phyloP scores from a whole-genome alignment of 768 basidiomycete species.

The Trametes cinnabarina region DNA sequence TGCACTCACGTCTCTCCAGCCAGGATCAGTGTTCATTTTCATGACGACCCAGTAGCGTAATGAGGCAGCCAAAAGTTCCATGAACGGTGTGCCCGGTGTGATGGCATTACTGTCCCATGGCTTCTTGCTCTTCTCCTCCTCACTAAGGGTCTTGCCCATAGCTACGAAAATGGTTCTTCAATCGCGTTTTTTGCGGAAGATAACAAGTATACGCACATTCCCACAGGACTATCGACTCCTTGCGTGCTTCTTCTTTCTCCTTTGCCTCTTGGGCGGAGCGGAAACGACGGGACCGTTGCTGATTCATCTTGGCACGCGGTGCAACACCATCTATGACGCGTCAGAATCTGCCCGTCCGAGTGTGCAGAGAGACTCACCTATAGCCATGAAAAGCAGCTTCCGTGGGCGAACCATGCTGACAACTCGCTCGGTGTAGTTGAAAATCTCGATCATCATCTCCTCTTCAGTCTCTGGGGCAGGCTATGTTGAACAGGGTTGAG shows the following conservation, averaged over 20 bases:
- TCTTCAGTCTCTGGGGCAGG: constrained; percentile 97
- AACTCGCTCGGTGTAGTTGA: constrained; percentile 94
- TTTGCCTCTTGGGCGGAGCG: constrained; percentile 92
- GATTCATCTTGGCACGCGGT: constrained; percentile 99
- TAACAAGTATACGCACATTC: constrained; percentile 52
- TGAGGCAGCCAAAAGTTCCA: constrained; percentile 85
- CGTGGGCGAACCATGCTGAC: constrained; percentile 96
- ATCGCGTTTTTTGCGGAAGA: background rate
- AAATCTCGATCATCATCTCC: constrained; percentile 98
- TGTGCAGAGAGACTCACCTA: constrained; percentile 53
- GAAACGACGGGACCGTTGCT: constrained; percentile 96
- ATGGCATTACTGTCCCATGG: constrained; percentile 99
- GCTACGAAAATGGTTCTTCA: constrained; percentile 41
- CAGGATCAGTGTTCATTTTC: constrained; percentile 93
- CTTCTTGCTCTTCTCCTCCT: constrained; percentile 80
- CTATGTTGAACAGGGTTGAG: constrained; percentile 35
- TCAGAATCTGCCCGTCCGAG: background rate
- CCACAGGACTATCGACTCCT: constrained; percentile 80
- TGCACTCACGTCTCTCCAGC: constrained; percentile 79
- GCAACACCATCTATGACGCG: constrained; percentile 81
- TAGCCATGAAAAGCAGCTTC: constrained; percentile 96
- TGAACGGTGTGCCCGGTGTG: constrained; percentile 98
- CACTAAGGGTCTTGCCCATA: constrained; percentile 86
- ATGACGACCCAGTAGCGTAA: constrained; percentile 95
- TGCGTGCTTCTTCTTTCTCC: constrained; percentile 86